Evolutionary conservation across 2,329 filamentous ascomycete genomes (phyloP).

Genomic region (Fusarium citri): DNA sequence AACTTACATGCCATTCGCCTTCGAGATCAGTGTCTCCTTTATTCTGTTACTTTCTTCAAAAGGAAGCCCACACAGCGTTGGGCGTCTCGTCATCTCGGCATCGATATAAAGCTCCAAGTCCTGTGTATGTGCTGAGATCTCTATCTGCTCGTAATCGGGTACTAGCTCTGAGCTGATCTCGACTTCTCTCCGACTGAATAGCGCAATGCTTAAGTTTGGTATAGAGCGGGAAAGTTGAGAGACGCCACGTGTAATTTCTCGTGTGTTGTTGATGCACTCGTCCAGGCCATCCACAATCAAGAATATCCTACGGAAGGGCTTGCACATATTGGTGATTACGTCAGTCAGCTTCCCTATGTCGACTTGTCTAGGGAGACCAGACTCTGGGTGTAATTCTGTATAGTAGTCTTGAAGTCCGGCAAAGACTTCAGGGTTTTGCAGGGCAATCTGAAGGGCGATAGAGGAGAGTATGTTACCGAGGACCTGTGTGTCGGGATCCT

Average conservation of each 20-base stretch:
- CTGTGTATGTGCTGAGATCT: not conserved
- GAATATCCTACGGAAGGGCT: not conserved
- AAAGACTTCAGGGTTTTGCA: not conserved
- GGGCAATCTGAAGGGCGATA: not conserved
- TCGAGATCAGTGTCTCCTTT: not conserved
- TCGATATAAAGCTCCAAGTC: not conserved
- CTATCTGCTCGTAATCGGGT: not conserved
- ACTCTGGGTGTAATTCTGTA: not conserved
- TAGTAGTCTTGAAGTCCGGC: not conserved
- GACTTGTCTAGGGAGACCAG: not conserved
- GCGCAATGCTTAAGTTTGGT: not conserved
- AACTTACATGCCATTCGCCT: not conserved
- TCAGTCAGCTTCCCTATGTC: not conserved
- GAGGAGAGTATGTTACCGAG: rapidly evolving
- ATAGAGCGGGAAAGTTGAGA: not conserved
- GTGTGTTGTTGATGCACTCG: not conserved
- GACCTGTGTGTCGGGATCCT: not conserved
- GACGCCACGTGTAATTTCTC: not conserved
- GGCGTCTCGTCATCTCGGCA: not conserved
- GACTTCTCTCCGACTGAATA: not conserved
- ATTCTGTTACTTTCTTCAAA: not conserved
- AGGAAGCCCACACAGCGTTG: not conserved
- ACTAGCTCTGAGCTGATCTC: not conserved
- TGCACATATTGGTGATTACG: not conserved
- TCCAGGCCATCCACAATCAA: not conserved